Evolutionary conservation across 2,329 filamentous ascomycete species (phyloP).

Genomic region (Aspergillus caelatus): DNA sequence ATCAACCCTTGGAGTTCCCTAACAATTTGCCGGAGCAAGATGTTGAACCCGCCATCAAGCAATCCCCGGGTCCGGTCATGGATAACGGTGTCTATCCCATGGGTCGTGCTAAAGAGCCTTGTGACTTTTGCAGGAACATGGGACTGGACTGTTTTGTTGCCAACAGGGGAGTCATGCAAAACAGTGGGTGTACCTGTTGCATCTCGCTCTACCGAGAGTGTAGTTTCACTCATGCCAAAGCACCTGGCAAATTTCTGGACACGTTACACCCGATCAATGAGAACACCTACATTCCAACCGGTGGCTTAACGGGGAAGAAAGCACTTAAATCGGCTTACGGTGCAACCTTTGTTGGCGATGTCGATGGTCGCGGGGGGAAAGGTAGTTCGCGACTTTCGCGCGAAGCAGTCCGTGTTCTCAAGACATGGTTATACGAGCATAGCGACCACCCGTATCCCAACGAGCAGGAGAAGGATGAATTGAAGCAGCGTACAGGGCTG

Average conservation of each 20-base stretch:
- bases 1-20: slow-evolving; percentile 46
- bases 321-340: slow-evolving; percentile 46
- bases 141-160: slow-evolving; percentile 52
- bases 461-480: slow-evolving; percentile 79
- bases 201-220: slow-evolving; percentile 52
- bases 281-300: slow-evolving; percentile 42
- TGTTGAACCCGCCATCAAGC: slow-evolving; percentile 22
- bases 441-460: slow-evolving; percentile 83
- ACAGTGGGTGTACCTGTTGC: slow-evolving; percentile 49
- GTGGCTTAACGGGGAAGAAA: slow-evolving; percentile 43
- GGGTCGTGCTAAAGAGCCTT: slow-evolving; percentile 48
- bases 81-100: slow-evolving; percentile 45
- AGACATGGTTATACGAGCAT: slow-evolving; percentile 82
- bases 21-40: slow-evolving; percentile 29
- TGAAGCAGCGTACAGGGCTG: slow-evolving; percentile 78
- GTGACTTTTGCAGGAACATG: slow-evolving; percentile 50
- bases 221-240: slow-evolving; percentile 49
- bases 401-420: slow-evolving; percentile 77
- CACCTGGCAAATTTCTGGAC: slow-evolving; percentile 45
- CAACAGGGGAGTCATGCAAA: slow-evolving; percentile 46
- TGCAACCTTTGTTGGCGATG: slow-evolving; percentile 35
- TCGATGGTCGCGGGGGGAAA: slow-evolving; percentile 56
- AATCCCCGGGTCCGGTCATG: slow-evolving; percentile 23
- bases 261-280: slow-evolving; percentile 50
- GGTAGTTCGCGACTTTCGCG: slow-evolving; percentile 76